Percentiles rank a stretch among this genome's conserved stretches.
phyloP scores from a whole-genome alignment of 2,329 filamentous ascomycete genomes.

The Cytospora chrysosperma region DNA sequence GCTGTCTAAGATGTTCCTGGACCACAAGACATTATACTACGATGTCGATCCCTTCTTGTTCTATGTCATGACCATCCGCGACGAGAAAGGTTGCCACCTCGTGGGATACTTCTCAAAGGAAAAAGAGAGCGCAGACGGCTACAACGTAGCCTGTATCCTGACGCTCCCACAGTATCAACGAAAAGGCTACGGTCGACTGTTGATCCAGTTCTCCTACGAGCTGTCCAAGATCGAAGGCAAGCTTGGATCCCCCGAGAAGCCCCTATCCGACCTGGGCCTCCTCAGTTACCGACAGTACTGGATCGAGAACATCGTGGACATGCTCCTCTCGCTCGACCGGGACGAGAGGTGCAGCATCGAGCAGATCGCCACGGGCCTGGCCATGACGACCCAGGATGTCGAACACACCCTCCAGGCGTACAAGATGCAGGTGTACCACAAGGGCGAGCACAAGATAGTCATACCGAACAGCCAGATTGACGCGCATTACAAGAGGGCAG shows the following conservation, averaged over 20 bases:
- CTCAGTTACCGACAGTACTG: slow-evolving; percentile 96
- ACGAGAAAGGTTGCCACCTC: slow-evolving; percentile 87
- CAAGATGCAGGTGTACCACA: slow-evolving; percentile 93
- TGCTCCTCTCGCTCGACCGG: slow-evolving; percentile 72
- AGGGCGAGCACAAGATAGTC: slow-evolving; percentile 95
- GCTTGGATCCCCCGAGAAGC: slow-evolving; percentile 94
- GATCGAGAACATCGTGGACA: slow-evolving; percentile 89
- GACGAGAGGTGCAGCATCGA: slow-evolving; percentile 81
- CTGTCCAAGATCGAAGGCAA: slow-evolving; percentile 94
- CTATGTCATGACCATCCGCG: slow-evolving; percentile 92
- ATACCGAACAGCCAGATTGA: slow-evolving; percentile 80
- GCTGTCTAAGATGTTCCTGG: slow-evolving; percentile 92
- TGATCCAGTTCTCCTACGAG: slow-evolving; percentile 98
- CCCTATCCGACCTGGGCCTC: slow-evolving; percentile 87
- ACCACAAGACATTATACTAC: slow-evolving; percentile 98
- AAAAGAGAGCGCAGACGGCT: slow-evolving; percentile 93
- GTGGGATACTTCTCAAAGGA: slow-evolving; percentile 99
- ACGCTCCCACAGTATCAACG: slow-evolving; percentile 95
- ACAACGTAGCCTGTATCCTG: slow-evolving; percentile 97
- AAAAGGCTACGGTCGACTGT: slow-evolving; percentile 85
- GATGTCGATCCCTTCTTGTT: slow-evolving; percentile 99
- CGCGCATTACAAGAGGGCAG: slow-evolving; percentile 77
- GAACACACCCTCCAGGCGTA: slow-evolving; percentile 91
- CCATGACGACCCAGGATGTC: slow-evolving; percentile 98
- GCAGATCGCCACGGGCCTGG: slow-evolving; percentile 71